Percentiles rank a stretch among this genome's conserved stretches.
These are phyloP conservation scores for Candida broadrunensis DNA, from an alignment of 805 yeast genomes.

Conservation along the genomic window DNA sequence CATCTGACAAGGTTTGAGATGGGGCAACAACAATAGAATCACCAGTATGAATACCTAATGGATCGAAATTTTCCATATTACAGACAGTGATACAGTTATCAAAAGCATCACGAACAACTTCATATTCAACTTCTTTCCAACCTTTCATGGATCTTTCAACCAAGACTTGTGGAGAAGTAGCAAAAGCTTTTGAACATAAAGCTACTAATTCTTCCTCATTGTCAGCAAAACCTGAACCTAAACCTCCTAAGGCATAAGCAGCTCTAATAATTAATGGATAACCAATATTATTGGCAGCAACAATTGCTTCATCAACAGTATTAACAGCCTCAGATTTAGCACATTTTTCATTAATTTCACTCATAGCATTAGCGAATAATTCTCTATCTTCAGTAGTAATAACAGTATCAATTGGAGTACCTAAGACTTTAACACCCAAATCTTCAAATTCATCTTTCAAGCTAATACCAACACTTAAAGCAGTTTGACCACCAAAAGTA, in stretches of 20 bases:
- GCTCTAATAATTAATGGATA: conserved; percentile 97
- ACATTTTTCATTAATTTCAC: conserved; percentile 91
- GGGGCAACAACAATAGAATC: conserved; percentile 99
- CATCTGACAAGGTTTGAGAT: conserved; percentile 94
- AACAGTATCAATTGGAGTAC: conserved; percentile 94
- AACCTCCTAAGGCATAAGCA: conserved; percentile 95
- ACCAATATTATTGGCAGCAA: conserved; percentile 82
- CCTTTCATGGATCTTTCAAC: conserved; percentile 98
- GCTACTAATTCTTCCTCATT: conserved; percentile 79
- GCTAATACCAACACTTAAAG: conserved; percentile 90
- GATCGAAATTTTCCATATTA: conserved; percentile 99
- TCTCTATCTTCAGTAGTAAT: conserved; percentile 99
- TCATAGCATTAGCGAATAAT: conserved; percentile 90
- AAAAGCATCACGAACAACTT: conserved; percentile 95
- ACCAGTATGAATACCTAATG: conserved; percentile 98
- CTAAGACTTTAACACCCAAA: conserved; percentile 90
- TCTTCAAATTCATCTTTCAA: conserved; percentile 92
- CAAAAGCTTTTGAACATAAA: conserved; percentile 87
- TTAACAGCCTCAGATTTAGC: conserved; percentile 90
- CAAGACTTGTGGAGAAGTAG: conserved; percentile 92
- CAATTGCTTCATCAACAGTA: conserved; percentile 74
- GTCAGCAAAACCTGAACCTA: conserved; percentile 96
- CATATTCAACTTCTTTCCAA: conserved; percentile 98
- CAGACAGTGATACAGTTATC: conserved; percentile 99
- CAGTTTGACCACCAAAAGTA: conserved; percentile 99